Evolutionary conservation across 1,284 basidiomycete genomes (phyloP).

Genomic region (Boletus semigastroideus): DNA sequence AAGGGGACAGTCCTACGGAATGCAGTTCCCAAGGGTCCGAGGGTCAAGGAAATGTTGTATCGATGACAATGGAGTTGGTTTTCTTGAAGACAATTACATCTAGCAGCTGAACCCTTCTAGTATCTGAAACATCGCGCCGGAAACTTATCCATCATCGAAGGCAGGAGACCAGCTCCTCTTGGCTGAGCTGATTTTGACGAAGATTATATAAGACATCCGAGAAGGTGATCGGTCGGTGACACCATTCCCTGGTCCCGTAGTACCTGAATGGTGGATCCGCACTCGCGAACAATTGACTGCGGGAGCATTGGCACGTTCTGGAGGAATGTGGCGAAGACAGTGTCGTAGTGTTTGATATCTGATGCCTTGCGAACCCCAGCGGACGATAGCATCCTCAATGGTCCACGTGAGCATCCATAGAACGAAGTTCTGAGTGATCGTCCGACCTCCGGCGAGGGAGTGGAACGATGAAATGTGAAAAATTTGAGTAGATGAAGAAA

Average conservation of each 20-base stretch:
- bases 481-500: constrained; percentile 83
- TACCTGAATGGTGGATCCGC: constrained; percentile 52
- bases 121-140: neutral
- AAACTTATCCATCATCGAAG: constrained; percentile 85
- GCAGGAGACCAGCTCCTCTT: constrained; percentile 79
- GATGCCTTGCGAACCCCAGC: constrained; percentile 68
- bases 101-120: neutral
- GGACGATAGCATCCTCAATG: constrained; percentile 78
- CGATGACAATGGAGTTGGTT: neutral
- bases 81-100: neutral
- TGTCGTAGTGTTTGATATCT: constrained; percentile 75
- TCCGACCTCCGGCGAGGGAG: constrained; percentile 81
- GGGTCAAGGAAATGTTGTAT: neutral
- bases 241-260: constrained; percentile 70
- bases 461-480: constrained; percentile 83
- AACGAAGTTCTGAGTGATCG: constrained; percentile 73
- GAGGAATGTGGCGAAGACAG: constrained; percentile 72
- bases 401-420: constrained; percentile 58
- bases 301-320: constrained; percentile 78
- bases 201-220: constrained; percentile 84
- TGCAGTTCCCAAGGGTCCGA: neutral
- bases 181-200: constrained; percentile 60
- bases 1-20: constrained; percentile 21
- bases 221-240: constrained; percentile 69
- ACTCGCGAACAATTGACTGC: constrained; percentile 47